phyloP scores from a whole-genome alignment of 2,329 filamentous ascomycete species.

The Hymenotorrendiella dingleyae region DNA sequence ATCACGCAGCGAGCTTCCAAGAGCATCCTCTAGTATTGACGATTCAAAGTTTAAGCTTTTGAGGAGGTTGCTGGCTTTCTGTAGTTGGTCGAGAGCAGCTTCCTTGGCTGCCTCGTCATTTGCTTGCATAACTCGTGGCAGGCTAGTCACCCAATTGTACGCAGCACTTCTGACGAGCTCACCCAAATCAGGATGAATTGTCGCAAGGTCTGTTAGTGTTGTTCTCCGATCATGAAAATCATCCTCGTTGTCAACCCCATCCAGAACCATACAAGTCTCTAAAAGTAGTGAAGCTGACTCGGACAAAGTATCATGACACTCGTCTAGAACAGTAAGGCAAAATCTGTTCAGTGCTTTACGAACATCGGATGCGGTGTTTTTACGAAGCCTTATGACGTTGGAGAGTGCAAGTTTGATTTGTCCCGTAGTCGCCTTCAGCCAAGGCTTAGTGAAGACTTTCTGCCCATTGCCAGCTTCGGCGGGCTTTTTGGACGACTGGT shows the following conservation, averaged over 20 bases:
- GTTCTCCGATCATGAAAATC: constrained; percentile 35
- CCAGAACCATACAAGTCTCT: constrained; percentile 73
- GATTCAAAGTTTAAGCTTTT: constrained; percentile 58
- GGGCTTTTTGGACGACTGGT: constrained; percentile 15
- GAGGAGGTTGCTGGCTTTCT: constrained; percentile 63
- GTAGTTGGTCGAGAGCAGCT: constrained; percentile 68
- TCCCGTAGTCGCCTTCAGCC: constrained; percentile 72
- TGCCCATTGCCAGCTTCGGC: constrained; percentile 32
- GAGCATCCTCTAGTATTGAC: constrained; percentile 57
- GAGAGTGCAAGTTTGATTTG: constrained; percentile 81
- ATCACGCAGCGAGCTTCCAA: constrained; percentile 67
- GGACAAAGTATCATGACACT: constrained; percentile 67
- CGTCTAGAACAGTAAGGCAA: constrained; percentile 69
- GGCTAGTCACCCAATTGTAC: constrained; percentile 73
- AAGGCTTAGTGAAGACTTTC: constrained; percentile 41
- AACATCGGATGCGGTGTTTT: constrained; percentile 64
- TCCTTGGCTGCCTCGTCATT: constrained; percentile 75
- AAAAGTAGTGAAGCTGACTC: constrained; percentile 67
- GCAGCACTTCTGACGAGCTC: constrained; percentile 64
- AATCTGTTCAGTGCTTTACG: constrained; percentile 60
- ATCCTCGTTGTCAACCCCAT: constrained; percentile 42
- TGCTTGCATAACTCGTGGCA: constrained; percentile 77
- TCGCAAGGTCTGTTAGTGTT: constrained; percentile 54
- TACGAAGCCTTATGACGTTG: constrained; percentile 69
- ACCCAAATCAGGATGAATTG: constrained; percentile 54